Evolutionary conservation across 345 rosid species (phyloP), one percentile per base, ranked within the genome.

Genomic region (Salix viminalis): DNA sequence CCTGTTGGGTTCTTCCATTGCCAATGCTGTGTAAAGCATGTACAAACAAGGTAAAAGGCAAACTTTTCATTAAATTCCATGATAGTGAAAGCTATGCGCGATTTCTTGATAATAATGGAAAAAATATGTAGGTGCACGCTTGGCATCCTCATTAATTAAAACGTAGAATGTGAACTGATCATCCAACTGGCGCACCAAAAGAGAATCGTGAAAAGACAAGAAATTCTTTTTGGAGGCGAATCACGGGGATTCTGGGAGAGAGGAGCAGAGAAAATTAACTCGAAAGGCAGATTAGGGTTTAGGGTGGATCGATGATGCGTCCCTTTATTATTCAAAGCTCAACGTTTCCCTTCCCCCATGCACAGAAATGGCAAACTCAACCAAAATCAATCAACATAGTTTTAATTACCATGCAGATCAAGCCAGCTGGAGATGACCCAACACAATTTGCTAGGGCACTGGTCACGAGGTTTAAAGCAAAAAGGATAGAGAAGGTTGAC

Each of bases 1-100:
- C 71, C 97, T 75, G 65, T 86, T 82, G 6, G 93, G 89, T 79
- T 90, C 77, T 79, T 75, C 80, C 82, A 61, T 76, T 68, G 78
- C 79, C 78, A 60, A 30, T 24, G 74, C 82, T 74, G 73, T 32
- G 41, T 13, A 15, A 6, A 32, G 68, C 9, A 67, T n/a, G 71
- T 44, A 30, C 26, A 70, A 48, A 46, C 7, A 58, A 69, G 28
- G n/a, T 42, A 37, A 73, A 24, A 52, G 34, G 39, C n/a, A 65
- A 15, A 2, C 42, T 61, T 71, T 37, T 9, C 26, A 56, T 34
- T 73, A 14, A 76, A 67, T 65, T 61, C 39, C 11, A n/a, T 58
- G 77, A 76, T 0, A 52, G 76, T 56, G 78, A 70, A 56, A 78
- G 70, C 75, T 32, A 14, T 30, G 10, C 30, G 30, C 30, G 30